Base-by-base conservation (phyloP, 140 eudicot species). In the Ambrosia hybrid region DNA sequence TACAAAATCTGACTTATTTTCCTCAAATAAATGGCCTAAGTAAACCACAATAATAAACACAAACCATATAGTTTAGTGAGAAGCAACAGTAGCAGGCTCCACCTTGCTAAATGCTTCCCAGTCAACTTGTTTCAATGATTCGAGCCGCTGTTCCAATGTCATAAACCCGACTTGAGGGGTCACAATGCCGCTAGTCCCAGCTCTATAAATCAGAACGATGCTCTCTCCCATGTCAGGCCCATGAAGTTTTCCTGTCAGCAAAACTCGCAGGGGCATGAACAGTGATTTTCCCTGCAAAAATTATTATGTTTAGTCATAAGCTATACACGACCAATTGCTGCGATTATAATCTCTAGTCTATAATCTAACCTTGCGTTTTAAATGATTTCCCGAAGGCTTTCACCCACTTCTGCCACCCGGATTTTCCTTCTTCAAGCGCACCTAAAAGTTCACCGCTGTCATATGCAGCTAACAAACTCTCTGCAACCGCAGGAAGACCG, bases 211-310 rank as follows among this genome's bases (percentile, higher is more conserved):
- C 58, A 92, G 72, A 52, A 85, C 78, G 34, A 89, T 72, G 76
- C 85, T 77, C 46, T 73, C 74, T 48, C 89, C 98, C 84, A 89
- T 87, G n/a, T 89, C 98, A 15, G 98, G 98, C 26, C 98, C 98
- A 33, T 92, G 98, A 56, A 92, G 95, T 84, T 87, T 89, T 72
- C 98, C 98, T 11, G 98, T 92, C 62, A 92, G 82, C 85, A 89
- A 65, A 74, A 92, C 85, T 72, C 98, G 82, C 9, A 92, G 86
- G 48, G 98, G 98, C 96, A 92, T 89, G 87, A 92, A 92, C 49
- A 92, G 89, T 55, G 82, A 73, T 82, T 92, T 89, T 33, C 98
- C 98, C 98, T 92, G 89, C 70, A 80, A 66, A 15, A 52, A 34
- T 73, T 3, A 12, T 61, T 11, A 13, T 10, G 11, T 61, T 64